Percentiles rank a stretch among this genome's conserved stretches.
Evolutionary conservation across 208 protist genomes (phyloP).

Genomic region (Porcisia deanei): DNA sequence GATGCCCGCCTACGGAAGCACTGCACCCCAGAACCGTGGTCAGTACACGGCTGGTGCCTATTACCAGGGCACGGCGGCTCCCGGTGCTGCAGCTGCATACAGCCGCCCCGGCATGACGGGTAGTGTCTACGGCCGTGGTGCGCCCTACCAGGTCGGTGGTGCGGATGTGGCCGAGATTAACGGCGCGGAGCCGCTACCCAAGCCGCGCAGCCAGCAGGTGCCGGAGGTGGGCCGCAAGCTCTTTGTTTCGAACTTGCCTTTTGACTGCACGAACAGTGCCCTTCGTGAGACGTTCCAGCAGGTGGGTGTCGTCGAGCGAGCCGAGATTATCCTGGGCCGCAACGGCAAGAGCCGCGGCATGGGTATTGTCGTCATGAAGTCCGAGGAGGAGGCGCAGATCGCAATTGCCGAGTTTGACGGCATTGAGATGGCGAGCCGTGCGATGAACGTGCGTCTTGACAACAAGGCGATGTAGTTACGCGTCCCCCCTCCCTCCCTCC

Average conservation of each 20-base stretch:
- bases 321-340: conserved; percentile 69
- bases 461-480: conserved; percentile 42
- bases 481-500: too few species aligned
- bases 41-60: conserved; percentile 21
- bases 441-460: conserved; percentile 83
- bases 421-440: conserved; percentile 81
- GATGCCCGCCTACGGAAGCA: conserved; percentile 60
- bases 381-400: conserved; percentile 58
- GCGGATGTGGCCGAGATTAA: conserved; percentile 24
- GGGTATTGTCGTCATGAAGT: conserved; percentile 81
- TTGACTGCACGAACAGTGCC: conserved; percentile 70
- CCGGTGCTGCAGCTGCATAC: conserved; percentile 15
- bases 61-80: conserved; percentile 13
- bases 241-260: conserved; percentile 85
- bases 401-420: conserved; percentile 87
- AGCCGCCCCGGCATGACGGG: conserved; percentile 19
- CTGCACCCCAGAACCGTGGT: conserved; percentile 26
- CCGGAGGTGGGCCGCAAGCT: conserved; percentile 68
- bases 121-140: conserved; percentile 17
- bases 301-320: conserved; percentile 75
- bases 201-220: conserved; percentile 81
- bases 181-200: conserved; percentile 55
- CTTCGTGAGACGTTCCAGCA: conserved; percentile 85
- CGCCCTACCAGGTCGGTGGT: conserved; percentile 24
- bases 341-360: conserved; percentile 78